phyloP scores from a whole-genome alignment of 805 yeast genomes.

The Yamadazyma olivae region DNA sequence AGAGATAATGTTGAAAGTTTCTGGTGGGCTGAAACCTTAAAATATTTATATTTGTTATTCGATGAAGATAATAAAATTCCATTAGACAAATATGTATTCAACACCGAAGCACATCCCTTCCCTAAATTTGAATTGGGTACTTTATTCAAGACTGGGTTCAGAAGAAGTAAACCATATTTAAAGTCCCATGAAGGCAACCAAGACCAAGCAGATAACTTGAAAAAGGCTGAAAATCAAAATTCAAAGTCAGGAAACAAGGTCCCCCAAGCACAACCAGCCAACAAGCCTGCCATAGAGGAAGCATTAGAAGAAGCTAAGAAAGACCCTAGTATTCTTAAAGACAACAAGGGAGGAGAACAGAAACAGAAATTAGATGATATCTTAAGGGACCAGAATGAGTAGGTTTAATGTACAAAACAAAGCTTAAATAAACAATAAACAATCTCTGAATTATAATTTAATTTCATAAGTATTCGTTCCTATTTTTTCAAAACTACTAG shows the following conservation, averaged over 20 bases:
- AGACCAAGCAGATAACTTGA: neutral
- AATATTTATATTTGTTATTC: conserved; percentile 76
- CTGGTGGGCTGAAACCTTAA: conserved; percentile 92
- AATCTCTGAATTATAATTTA: no score
- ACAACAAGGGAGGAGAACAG: conserved; percentile 19
- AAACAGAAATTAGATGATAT: conserved; percentile 23
- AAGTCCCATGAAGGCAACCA: neutral
- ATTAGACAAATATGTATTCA: conserved; percentile 69
- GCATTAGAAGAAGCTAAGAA: conserved; percentile 32
- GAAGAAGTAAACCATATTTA: conserved; percentile 21
- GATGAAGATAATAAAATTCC: conserved; percentile 65
- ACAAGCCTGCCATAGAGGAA: conserved; percentile 34
- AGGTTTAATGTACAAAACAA: no score
- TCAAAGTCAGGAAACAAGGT: conserved; percentile 19
- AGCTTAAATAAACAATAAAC: no score
- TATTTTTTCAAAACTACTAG: no score
- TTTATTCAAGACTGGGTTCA: conserved; percentile 62
- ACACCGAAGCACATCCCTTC: conserved; percentile 92
- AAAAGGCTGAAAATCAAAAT: neutral
- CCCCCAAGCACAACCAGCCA: conserved; percentile 42
- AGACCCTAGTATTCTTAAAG: conserved; percentile 29
- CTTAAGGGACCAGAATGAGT: conserved; percentile 7
- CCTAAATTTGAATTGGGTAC: conserved; percentile 62
- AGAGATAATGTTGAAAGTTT: conserved; percentile 84
- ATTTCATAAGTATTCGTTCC: no score